phyloP scores from a whole-genome alignment of 768 basidiomycete genomes.

The Crucibulum laeve region DNA sequence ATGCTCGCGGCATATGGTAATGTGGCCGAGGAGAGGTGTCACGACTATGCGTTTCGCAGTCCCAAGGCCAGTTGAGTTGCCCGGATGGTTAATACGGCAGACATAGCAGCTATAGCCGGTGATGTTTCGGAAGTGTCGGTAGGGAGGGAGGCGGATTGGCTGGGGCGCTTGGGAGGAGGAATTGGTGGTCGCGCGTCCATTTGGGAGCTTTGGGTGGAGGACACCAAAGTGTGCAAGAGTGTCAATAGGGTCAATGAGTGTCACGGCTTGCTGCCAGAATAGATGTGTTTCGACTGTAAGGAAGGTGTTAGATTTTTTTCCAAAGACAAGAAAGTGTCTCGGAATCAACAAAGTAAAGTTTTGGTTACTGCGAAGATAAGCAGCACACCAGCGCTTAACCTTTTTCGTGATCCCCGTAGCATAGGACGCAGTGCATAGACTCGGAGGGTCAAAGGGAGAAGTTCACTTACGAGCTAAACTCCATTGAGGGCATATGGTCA shows the following conservation, averaged over 20 bases:
- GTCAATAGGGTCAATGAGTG: conserved; percentile 61
- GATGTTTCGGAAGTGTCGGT: conserved; percentile 62
- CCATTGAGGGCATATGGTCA: conserved; percentile 63
- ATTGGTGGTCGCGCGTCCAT: conserved; percentile 18
- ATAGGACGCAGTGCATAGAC: too few relatives aligned
- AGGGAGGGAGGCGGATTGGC: conserved; percentile 40
- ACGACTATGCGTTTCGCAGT: conserved; percentile 40
- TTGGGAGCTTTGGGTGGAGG: conserved; percentile 33
- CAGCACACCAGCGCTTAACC: too few relatives aligned
- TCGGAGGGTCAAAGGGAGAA: background rate
- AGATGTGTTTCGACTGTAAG: conserved; percentile 60
- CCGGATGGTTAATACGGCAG: conserved; percentile 66
- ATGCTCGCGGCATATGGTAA: conserved; percentile 63
- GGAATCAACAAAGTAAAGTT: background rate
- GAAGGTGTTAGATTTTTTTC: conserved; percentile 10
- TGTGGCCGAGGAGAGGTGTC: conserved; percentile 37
- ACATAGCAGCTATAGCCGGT: conserved; percentile 51
- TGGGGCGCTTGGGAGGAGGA: conserved; percentile 28
- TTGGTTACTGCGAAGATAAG: too few relatives aligned
- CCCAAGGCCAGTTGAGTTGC: conserved; percentile 44
- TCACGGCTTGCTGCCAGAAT: conserved; percentile 66
- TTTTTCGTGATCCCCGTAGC: too few relatives aligned
- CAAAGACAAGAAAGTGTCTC: background rate
- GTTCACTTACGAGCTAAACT: conserved; percentile 47
- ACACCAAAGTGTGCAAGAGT: conserved; percentile 43